phyloP scores from a whole-genome alignment of 2,329 filamentous ascomycete species.

The Curvularia spicifera region DNA sequence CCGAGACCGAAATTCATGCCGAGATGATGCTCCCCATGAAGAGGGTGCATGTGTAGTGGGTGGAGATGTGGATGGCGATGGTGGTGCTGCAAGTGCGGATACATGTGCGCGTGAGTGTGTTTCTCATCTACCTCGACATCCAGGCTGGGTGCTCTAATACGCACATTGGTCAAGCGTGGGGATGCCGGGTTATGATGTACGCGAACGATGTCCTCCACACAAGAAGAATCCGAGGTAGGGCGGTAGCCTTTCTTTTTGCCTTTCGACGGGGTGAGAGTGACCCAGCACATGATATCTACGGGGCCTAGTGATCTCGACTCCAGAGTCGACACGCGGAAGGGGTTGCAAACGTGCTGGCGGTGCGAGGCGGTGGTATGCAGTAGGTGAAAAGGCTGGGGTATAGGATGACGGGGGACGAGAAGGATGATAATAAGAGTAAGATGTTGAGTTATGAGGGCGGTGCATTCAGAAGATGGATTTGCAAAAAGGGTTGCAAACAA shows the following conservation, averaged over 20 bases:
- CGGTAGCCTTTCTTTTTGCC: constrained; percentile 25
- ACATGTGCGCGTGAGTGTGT: constrained; percentile 27
- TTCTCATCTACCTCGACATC: constrained; percentile 26
- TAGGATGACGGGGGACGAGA: constrained; percentile 32
- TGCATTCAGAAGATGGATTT: constrained; percentile 29
- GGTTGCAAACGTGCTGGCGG: constrained; percentile 30
- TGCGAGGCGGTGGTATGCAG: constrained; percentile 32
- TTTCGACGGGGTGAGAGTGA: constrained; percentile 38
- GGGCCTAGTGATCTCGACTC: constrained; percentile 16
- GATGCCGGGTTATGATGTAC: constrained; percentile 28
- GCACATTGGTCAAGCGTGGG: constrained; percentile 32
- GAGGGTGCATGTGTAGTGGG: constrained; percentile 37
- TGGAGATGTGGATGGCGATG: constrained; percentile 30
- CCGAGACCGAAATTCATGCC: not conserved
- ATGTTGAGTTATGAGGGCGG: constrained; percentile 22
- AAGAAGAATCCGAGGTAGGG: constrained; percentile 30
- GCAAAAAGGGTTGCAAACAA: constrained; percentile 13
- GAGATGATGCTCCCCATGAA: constrained; percentile 22
- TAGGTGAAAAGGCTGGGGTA: constrained; percentile 24
- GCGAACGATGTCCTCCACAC: constrained; percentile 40
- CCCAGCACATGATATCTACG: constrained; percentile 41
- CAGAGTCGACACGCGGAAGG: constrained; percentile 30
- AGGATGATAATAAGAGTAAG: constrained; percentile 24
- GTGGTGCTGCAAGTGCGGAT: constrained; percentile 28
- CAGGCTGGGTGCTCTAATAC: constrained; percentile 32